Evolutionary conservation across 495 filamentous ascomycete species (phyloP), one percentile per base, ranked within the genome.

Genomic region (Penicillium pancosmium): DNA sequence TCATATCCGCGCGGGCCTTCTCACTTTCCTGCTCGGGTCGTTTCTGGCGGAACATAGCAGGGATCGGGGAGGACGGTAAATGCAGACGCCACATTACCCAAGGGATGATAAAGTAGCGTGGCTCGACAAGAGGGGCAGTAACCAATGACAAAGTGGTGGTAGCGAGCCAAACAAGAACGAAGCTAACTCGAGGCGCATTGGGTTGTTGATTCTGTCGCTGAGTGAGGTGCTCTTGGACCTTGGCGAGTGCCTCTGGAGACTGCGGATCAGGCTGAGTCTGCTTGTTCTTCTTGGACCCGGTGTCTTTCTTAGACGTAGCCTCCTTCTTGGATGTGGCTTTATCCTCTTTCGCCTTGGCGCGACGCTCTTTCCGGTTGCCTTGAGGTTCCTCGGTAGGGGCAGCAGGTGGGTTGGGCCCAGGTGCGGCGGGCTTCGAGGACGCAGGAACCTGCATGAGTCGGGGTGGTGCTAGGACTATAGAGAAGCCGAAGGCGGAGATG

Each of bases 31-130:
- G 41, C 15, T 57, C 36, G 2, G 60, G 62, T 9, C 66, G 66
- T 35, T 59, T 52, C 10, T 70, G 44, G 18, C 68, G 61, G 41
- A 71, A 72, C 47, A 62, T 60, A 9, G 70, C 59, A 11, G 73
- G 75, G 18, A 61, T 69, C 34, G 76, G 76, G 46, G 71, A 63
- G 13, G 73, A 64, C 7, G 89, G 89, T 0, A 97, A 73, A 70
- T 96, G 85, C 12, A 97, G 73, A 9, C 95, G 81, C 91, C 92
- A 98, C 68, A 97, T 84, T 27, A 97, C 84, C 94, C 94, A 98
- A 0, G 93, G 93, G 3, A 96, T 79, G 67, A 98, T 93, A 68
- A 95, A 93, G 68, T 98, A 98, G 5, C 94, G 83, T 2, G 92
- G 93, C 66, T 98, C 94, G 11, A 98, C 93, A 2, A 98, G 82